These are phyloP conservation scores for Aspergillus glaucus DNA, from an alignment of 2,329 filamentous ascomycete genomes.

Conservation along the genomic window DNA sequence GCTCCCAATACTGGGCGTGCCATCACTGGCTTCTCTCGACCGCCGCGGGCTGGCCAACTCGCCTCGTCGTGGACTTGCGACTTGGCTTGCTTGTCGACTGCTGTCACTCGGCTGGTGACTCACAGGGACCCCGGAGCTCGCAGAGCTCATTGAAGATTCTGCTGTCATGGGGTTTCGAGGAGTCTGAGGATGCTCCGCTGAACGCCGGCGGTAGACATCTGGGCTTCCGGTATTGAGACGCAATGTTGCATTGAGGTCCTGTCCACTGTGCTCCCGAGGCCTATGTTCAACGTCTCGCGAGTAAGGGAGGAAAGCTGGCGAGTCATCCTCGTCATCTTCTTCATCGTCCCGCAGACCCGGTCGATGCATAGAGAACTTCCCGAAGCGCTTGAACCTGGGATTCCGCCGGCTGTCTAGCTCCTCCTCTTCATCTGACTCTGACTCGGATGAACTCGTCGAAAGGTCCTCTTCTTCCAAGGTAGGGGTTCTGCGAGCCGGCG, in stretches of 20 bases:
- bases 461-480: constrained; percentile 29
- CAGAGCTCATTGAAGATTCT: constrained; percentile 32
- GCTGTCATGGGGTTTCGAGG: constrained; percentile 11
- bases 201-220: constrained; percentile 19
- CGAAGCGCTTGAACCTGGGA: constrained; percentile 32
- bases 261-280: constrained; percentile 16
- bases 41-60: constrained; percentile 46
- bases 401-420: constrained; percentile 14
- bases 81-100: constrained; percentile 11
- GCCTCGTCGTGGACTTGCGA: constrained; percentile 40
- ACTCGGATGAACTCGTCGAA: constrained; percentile 24
- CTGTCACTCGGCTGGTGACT: constrained; percentile 15
- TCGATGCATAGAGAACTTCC: constrained; percentile 33
- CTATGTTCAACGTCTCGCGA: constrained; percentile 15
- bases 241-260: constrained; percentile 38
- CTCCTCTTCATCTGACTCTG: constrained; percentile 28
- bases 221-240: constrained; percentile 29
- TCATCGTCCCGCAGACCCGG: constrained; percentile 30
- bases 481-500: constrained; percentile 22
- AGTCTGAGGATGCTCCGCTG: constrained; percentile 18
- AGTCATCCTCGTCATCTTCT: constrained; percentile 42
- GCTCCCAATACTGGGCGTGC: constrained; percentile 57
- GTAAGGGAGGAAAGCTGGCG: constrained; percentile 42
- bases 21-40: constrained; percentile 45
- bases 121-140: constrained; percentile 30